phyloP scores from a whole-genome alignment of 257 asterid genomes.

The Linaria vulgaris region DNA sequence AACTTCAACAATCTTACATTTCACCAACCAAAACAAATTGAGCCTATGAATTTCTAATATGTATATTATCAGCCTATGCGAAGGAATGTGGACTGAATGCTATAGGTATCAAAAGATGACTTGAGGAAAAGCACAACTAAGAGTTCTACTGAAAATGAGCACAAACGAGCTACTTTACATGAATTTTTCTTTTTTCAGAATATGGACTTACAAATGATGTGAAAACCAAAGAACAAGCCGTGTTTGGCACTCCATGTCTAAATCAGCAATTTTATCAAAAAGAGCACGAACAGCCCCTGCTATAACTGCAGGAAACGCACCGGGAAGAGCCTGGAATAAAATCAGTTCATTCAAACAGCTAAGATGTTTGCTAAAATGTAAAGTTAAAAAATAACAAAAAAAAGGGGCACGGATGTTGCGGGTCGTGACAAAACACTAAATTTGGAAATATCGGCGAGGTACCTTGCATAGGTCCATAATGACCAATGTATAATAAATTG shows the following conservation, averaged over 20 bases:
- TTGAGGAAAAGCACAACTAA: background rate
- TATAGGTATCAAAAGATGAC: background rate
- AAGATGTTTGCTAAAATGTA: constrained; percentile 19
- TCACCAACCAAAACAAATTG: constrained; percentile 6
- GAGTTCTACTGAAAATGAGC: background rate
- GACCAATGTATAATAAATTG: constrained; percentile 89
- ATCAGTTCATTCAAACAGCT: constrained; percentile 24
- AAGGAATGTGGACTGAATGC: background rate
- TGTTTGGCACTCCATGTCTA: constrained; percentile 96
- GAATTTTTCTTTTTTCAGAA: constrained; percentile 14
- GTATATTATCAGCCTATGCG: too few species aligned
- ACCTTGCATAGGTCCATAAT: constrained; percentile 99
- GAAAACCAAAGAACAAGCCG: constrained; percentile 99
- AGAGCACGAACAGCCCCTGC: constrained; percentile 99
- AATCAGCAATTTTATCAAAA: constrained; percentile 82
- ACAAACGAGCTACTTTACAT: background rate
- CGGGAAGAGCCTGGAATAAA: constrained; percentile 88
- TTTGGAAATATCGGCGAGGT: constrained; percentile 5
- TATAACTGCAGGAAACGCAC: constrained; percentile 98
- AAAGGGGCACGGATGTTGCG: constrained; percentile 4
- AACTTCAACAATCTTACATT: constrained; percentile 10
- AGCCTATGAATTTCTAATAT: constrained; percentile 1
- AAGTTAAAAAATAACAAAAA: constrained; percentile 4
- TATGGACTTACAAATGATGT: constrained; percentile 84
- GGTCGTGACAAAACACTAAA: background rate